phyloP scores from a whole-genome alignment of 768 basidiomycete species.

The Mycena venus region DNA sequence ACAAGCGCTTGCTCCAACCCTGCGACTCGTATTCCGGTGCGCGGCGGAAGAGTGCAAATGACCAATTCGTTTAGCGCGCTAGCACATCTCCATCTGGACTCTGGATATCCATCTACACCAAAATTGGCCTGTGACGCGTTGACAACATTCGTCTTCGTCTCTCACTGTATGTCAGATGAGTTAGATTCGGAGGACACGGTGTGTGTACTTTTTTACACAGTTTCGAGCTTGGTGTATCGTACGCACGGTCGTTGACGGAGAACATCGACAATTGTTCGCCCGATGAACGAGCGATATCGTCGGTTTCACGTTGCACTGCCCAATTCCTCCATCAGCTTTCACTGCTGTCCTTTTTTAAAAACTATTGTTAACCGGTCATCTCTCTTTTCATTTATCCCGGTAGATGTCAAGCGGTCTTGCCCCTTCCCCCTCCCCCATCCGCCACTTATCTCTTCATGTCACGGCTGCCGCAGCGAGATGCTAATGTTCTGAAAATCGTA shows the following conservation, averaged over 20 bases:
- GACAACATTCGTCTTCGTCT: background rate
- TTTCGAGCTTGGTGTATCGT: no score
- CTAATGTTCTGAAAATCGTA: background rate
- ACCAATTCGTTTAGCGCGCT: background rate
- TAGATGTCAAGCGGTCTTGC: background rate
- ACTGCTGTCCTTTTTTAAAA: background rate
- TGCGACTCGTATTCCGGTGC: background rate
- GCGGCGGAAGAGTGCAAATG: background rate
- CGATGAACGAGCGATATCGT: no score
- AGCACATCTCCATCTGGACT: background rate
- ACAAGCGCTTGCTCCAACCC: no score
- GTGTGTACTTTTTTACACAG: background rate
- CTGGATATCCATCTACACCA: background rate
- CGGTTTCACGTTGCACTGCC: no score
- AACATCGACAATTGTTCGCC: no score
- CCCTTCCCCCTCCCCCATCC: background rate
- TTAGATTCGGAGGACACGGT: no score
- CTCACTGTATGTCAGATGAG: no score
- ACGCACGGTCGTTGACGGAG: no score
- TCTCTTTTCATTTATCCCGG: background rate
- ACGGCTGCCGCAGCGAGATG: background rate
- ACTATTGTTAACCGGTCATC: background rate
- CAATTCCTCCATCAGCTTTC: background rate
- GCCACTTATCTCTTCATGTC: background rate
- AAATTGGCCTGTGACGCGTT: background rate